Percentiles rank a stretch among this genome's conserved stretches.
These are phyloP conservation scores for Oldenlandia corymbosa DNA, from an alignment of 257 asterid species.

Conservation along the genomic window DNA sequence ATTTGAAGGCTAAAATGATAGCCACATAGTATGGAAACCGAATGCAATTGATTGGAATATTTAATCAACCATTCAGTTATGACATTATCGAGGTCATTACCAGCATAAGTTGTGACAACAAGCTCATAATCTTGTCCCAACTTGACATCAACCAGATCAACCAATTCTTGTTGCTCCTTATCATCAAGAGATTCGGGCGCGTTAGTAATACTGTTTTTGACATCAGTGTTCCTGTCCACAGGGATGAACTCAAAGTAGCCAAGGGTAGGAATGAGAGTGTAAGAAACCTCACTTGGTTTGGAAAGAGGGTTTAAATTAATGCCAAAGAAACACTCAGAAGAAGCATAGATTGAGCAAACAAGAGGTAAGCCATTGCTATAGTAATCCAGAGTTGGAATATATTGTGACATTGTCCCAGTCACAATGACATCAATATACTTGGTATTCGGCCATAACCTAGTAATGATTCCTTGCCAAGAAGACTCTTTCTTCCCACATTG, in stretches of 20 bases:
- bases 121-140: slow-evolving; percentile 82
- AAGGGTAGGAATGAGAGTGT: slow-evolving; percentile 82
- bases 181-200: slow-evolving; percentile 50
- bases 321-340: slow-evolving; percentile 86
- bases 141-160: slow-evolving; percentile 68
- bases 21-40: no score
- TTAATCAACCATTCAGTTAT: no score
- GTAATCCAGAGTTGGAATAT: slow-evolving; percentile 75
- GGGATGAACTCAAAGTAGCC: slow-evolving; percentile 86
- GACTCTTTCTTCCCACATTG: slow-evolving; percentile 52
- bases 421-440: slow-evolving; percentile 84
- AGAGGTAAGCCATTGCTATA: slow-evolving; percentile 81
- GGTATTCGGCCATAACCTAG: slow-evolving; percentile 83
- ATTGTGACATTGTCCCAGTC: slow-evolving; percentile 94
- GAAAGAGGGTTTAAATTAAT: slow-evolving; percentile 80
- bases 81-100: no score
- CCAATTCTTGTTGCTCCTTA: slow-evolving; percentile 57
- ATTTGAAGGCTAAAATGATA: no score
- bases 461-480: slow-evolving; percentile 79
- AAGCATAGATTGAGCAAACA: slow-evolving; percentile 91
- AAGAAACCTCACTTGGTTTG: slow-evolving; percentile 68
- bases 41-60: no score
- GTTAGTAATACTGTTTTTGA: slow-evolving; percentile 23
- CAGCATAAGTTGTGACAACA: slow-evolving; percentile 90
- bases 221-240: slow-evolving; percentile 37